phyloP scores from a whole-genome alignment of 345 rosid genomes.

The Fremontodendron californicum region DNA sequence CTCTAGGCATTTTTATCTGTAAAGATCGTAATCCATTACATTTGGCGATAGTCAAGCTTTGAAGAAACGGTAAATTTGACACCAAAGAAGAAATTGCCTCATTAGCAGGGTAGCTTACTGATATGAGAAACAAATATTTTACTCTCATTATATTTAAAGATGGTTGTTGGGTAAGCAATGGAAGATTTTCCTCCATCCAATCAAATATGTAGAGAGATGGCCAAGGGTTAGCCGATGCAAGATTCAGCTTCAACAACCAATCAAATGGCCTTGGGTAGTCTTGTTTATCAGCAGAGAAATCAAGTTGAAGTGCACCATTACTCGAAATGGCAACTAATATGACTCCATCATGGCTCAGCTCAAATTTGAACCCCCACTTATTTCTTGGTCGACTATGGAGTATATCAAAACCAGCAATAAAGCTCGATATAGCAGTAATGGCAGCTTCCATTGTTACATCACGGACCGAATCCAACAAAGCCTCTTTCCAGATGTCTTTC shows the following conservation, averaged over 20 bases:
- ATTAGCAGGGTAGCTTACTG: background rate
- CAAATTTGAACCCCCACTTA: background rate
- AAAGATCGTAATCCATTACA: background rate
- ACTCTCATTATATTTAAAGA: background rate
- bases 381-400: background rate
- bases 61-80: background rate
- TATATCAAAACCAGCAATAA: background rate
- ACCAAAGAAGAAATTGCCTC: background rate
- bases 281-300: background rate
- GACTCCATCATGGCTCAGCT: background rate
- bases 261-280: background rate
- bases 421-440: background rate
- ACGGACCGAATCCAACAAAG: background rate
- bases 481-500: constrained; percentile 4
- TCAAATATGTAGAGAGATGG: no score
- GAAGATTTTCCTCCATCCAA: no score
- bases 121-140: background rate
- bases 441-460: background rate
- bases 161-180: no score
- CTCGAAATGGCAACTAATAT: background rate
- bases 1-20: background rate
- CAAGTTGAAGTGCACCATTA: background rate
- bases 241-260: background rate
- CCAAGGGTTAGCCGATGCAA: no score
- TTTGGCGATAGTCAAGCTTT: background rate